Evolutionary conservation across 2,329 filamentous ascomycete species (phyloP).

Genomic region (Diaporthe nobilis): DNA sequence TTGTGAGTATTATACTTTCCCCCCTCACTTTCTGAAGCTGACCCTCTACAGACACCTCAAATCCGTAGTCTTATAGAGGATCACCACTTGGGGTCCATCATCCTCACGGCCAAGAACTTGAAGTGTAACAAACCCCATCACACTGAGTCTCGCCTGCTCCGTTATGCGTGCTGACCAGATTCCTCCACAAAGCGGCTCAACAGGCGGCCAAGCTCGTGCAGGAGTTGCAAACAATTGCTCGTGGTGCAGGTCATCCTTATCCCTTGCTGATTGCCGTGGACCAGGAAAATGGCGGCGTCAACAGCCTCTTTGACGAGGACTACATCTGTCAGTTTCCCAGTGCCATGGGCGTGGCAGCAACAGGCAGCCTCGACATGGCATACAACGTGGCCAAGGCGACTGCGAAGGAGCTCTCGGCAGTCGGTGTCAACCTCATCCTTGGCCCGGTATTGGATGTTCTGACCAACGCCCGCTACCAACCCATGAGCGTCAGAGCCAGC

Average conservation of each 20-base stretch:
- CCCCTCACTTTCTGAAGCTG: not conserved
- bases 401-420: constrained; percentile 90
- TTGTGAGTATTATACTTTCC: constrained; percentile 52
- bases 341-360: constrained; percentile 96
- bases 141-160: constrained; percentile 19
- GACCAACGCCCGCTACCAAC: constrained; percentile 92
- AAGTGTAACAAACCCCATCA: constrained; percentile 71
- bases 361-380: constrained; percentile 85
- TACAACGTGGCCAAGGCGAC: constrained; percentile 94
- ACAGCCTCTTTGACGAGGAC: constrained; percentile 95
- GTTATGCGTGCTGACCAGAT: constrained; percentile 49
- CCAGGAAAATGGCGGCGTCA: constrained; percentile 98
- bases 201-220: constrained; percentile 90
- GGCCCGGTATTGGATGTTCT: constrained; percentile 94
- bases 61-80: constrained; percentile 85
- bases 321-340: constrained; percentile 97
- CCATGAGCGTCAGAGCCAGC: constrained; percentile 88
- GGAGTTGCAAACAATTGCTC: constrained; percentile 92
- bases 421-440: constrained; percentile 95
- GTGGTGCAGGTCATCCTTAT: constrained; percentile 89
- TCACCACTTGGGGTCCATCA: constrained; percentile 89
- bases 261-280: constrained; percentile 93
- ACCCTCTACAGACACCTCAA: constrained; percentile 72
- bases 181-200: constrained; percentile 77
- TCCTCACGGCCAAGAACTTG: constrained; percentile 86